phyloP scores from a whole-genome alignment of 1,139 yeast species.

The Yamadazyma pseudoaaseri region DNA sequence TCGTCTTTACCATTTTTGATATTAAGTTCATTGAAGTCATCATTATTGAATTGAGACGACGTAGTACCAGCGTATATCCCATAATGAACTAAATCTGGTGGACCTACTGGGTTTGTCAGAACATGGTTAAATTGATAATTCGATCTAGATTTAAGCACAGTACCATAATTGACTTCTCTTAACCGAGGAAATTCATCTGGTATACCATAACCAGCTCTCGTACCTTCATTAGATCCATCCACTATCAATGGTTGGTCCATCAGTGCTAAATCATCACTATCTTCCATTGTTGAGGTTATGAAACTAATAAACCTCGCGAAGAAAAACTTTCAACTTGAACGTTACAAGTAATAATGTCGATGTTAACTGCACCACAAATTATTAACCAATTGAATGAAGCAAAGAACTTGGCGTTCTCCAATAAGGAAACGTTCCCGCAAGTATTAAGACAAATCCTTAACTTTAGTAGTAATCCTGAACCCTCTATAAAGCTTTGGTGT shows the following conservation, averaged over 20 bases:
- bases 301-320: background rate
- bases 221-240: too few relatives aligned
- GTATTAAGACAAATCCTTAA: slow-evolving; percentile 53
- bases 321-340: background rate
- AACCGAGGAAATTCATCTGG: slow-evolving; percentile 12
- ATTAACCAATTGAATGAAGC: slow-evolving; percentile 52
- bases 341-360: slow-evolving; percentile 9
- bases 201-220: slow-evolving; percentile 6
- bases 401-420: slow-evolving; percentile 44
- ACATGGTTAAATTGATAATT: slow-evolving; percentile 9
- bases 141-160: slow-evolving; percentile 10
- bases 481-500: slow-evolving; percentile 45
- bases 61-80: slow-evolving; percentile 36
- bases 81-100: slow-evolving; percentile 42
- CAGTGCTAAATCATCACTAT: too few relatives aligned
- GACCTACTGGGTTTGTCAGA: slow-evolving; percentile 22
- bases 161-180: slow-evolving; percentile 14
- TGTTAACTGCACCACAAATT: slow-evolving; percentile 18
- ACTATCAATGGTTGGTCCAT: too few relatives aligned
- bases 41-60: slow-evolving; percentile 26
- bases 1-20: slow-evolving; percentile 21
- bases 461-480: slow-evolving; percentile 34
- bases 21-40: slow-evolving; percentile 23
- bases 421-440: slow-evolving; percentile 48
- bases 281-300: too few relatives aligned